A percentile compares a stretch with the other conserved stretches of the same genome.
phyloP scores from a whole-genome alignment of 768 basidiomycete species.

The Boletus vinaceobasis region DNA sequence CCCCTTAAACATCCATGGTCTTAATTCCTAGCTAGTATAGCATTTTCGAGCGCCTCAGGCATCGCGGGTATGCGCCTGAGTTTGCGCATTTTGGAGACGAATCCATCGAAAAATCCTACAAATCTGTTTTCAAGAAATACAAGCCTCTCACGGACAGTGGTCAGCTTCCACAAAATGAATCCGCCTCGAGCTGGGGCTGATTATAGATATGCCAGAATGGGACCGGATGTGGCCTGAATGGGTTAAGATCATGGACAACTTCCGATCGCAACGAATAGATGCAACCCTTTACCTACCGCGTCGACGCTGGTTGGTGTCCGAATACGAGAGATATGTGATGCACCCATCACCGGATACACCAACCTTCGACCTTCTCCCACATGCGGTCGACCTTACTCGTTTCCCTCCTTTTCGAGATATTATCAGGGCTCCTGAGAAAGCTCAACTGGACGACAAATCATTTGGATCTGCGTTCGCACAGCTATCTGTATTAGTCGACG shows the following conservation, averaged over 20 bases:
- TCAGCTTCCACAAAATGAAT: background rate
- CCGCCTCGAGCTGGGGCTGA: background rate
- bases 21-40: background rate
- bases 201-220: constrained; percentile 8
- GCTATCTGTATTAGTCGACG: constrained; percentile 3
- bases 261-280: constrained; percentile 7
- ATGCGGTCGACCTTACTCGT: constrained; percentile 9
- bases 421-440: constrained; percentile 2
- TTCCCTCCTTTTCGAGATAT: constrained; percentile 12
- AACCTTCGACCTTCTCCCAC: constrained; percentile 11
- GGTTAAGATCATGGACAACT: background rate
- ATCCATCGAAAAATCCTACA: background rate
- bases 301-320: background rate
- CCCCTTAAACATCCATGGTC: background rate
- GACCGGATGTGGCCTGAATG: constrained; percentile 4
- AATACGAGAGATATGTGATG: constrained; percentile 13
- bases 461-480: constrained; percentile 15
- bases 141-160: constrained; percentile 14
- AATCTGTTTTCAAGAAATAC: constrained; percentile 6
- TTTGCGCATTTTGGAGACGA: background rate
- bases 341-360: constrained; percentile 1
- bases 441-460: background rate
- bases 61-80: constrained; percentile 12
- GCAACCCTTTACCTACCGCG: background rate
- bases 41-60: constrained; percentile 16